Base-by-base conservation (phyloP, 1,284 basidiomycete species). In the Xanthoconium separans region DNA sequence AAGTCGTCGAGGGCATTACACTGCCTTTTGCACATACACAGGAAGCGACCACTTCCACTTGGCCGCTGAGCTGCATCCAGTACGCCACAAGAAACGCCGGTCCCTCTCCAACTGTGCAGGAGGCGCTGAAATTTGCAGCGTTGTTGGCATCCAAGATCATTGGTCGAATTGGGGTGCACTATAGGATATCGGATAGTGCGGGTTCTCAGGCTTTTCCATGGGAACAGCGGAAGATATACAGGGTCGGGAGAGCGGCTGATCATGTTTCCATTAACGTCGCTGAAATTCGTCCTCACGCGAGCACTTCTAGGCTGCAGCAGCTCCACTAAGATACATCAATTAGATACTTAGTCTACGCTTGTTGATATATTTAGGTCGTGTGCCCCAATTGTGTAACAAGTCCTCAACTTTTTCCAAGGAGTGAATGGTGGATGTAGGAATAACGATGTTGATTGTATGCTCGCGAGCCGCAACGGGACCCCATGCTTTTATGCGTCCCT, bases 111-210 rank as follows among this genome's bases (percentile, higher is more conserved):
- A 82, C 77, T 0, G 63, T 61, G 18, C 65, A 64, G 3, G 81
- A 81, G 74, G 81, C 76, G 4, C 75, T 79, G 0, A 71, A 77
- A 50, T 77, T 77, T 3, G 76, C 73, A 2, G 82, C 70, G 0
- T 58, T 81, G 3, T 69, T 83, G 34, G 69, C 71, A 6, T 75
- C 75, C 0, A 73, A 70, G 9, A 58, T 82, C 6, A 50, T 81
- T 6, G 70, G 73, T 37, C 63, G 60, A 16, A 47, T 76, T 43
- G 61, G 63, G 11, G 63, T 66, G 30, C 59, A 59, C 31, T 71
- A 72, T 51, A 42, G 41, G 15, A 58, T 68, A 52, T 80, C 41
- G 53, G 65, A 44, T 16, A 37, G n/a, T 13, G 6, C 20, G 15
- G 24, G 16, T 37, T 45, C 47, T 39, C 50, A 55, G 36, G 56